Base-by-base conservation (phyloP, 371 early-diverging fungal genomes). In the Mortierella sp. region DNA sequence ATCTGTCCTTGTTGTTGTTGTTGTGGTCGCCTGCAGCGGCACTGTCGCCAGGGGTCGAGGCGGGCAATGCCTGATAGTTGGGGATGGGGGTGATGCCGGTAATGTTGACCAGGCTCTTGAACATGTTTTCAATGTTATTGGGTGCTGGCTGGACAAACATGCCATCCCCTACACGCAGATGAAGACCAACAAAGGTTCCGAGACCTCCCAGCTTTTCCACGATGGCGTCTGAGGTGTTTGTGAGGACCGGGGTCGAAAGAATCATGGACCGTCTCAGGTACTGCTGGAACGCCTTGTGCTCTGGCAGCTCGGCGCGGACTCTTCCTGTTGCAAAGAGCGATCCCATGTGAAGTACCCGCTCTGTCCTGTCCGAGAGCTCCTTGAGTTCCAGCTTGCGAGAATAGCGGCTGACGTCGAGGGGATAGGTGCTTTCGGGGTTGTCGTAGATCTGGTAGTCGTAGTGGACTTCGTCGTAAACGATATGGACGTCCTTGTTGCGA, bases 391-490 rank as follows among this genome's bases (percentile, higher is more conserved):
- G 65, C 2, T 88, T 75, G 38, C 91, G 82, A 32, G 88, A 79
- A 76, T 90, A 93, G 38, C 79, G 79, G 54, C 6, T 49, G 48
- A 82, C 79, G 70, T 89, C 88, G 41, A 92, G 65, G 0, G 89
- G 90, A 0, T 91, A 90, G 5, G 46, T 75, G 2, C 90, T 90
- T 21, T 90, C 77, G 1, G 91, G 91, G 51, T 90, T 80, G 77
- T 93, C 93, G 76, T 88, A 92, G 48, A 93, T 89, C 32, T 91
- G 90, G 58, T 90, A 92, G 68, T 93, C 92, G 55, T 90, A 93
- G 3, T 91, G 91, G 29, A 90, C 89, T 43, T 78, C 70, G 74
- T 93, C 92, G 51, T 90, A 85, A 72, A 90, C 83, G 18, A 89
- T 79, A 41, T 91, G 80, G 35, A 92, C 83, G 71, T 93, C 91